phyloP scores from a whole-genome alignment of 2,329 filamentous ascomycete species.

The Ophiosphaerella herpotricha region DNA sequence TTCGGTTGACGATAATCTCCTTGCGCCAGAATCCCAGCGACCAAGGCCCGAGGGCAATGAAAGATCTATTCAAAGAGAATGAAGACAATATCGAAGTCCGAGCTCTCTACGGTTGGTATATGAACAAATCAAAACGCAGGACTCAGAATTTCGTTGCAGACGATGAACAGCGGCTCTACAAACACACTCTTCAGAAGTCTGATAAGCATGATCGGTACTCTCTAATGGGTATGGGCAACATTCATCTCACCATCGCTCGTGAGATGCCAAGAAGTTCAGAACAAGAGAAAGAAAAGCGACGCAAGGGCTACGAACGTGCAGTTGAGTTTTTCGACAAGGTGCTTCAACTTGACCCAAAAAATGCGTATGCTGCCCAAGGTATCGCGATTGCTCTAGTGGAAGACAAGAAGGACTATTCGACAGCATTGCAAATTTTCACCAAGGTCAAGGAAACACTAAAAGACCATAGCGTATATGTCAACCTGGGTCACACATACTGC shows the following conservation, averaged over 20 bases:
- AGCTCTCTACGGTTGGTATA: conserved; percentile 92
- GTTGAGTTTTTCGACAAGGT: conserved; percentile 99
- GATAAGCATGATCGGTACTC: conserved; percentile 99
- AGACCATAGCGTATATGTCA: conserved; percentile 86
- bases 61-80: conserved; percentile 83
- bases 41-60: conserved; percentile 83
- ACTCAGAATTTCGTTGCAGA: conserved; percentile 83
- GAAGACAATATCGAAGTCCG: conserved; percentile 88
- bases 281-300: conserved; percentile 86
- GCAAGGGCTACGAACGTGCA: conserved; percentile 83
- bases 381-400: conserved; percentile 93
- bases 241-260: conserved; percentile 84
- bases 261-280: conserved; percentile 95
- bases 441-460: conserved; percentile 89
- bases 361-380: conserved; percentile 94
- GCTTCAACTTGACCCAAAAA: conserved; percentile 89
- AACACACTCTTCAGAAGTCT: conserved; percentile 83
- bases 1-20: conserved; percentile 87
- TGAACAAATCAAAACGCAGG: conserved; percentile 85
- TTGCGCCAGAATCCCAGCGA: conserved; percentile 79
- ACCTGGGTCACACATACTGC: conserved; percentile 89
- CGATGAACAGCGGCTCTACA: conserved; percentile 90
- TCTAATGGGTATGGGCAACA: conserved; percentile 93
- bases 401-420: conserved; percentile 86
- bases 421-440: conserved; percentile 83